Evolutionary conservation across 768 basidiomycete species (phyloP).

Genomic region (Cytidiella melzeri): DNA sequence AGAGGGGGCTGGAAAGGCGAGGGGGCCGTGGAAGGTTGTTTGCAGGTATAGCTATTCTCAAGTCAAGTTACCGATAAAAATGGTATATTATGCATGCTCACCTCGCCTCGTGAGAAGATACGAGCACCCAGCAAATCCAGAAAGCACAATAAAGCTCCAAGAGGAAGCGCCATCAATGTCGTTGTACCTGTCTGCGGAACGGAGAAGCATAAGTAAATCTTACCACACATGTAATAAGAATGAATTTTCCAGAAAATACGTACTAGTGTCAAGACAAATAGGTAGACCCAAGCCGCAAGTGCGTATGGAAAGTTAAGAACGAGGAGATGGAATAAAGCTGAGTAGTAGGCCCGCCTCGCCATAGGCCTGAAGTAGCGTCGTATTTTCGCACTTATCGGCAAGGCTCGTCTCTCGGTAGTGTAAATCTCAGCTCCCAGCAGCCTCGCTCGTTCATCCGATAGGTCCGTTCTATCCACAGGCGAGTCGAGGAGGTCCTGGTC

Average conservation of each 20-base stretch:
- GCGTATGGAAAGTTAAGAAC: slow-evolving; percentile 78
- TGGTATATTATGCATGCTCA: slow-evolving; percentile 21
- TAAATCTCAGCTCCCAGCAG: slow-evolving; percentile 7
- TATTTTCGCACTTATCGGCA: slow-evolving; percentile 30
- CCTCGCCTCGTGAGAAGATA: slow-evolving; percentile 65
- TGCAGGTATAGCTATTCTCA: slow-evolving; percentile 53
- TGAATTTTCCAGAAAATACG: slow-evolving; percentile 22
- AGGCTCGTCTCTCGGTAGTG: slow-evolving; percentile 4
- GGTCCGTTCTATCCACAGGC: neutral
- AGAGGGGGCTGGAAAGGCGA: slow-evolving; percentile 55
- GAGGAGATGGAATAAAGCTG: slow-evolving; percentile 60
- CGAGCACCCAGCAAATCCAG: slow-evolving; percentile 71
- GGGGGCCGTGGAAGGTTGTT: slow-evolving; percentile 60
- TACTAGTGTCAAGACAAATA: slow-evolving; percentile 78
- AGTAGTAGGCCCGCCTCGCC: slow-evolving; percentile 49
- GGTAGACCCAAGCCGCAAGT: slow-evolving; percentile 68
- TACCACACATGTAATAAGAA: no score
- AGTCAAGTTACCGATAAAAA: neutral
- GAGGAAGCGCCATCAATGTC: slow-evolving; percentile 68
- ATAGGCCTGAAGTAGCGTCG: slow-evolving; percentile 63
- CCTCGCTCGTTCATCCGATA: slow-evolving; percentile 4
- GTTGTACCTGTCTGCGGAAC: slow-evolving; percentile 64
- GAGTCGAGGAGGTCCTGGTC: slow-evolving; percentile 1
- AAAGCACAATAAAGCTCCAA: slow-evolving; percentile 75
- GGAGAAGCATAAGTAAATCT: neutral